Percentiles rank a stretch among this genome's conserved stretches.
Conservation (phyloP, 371 early-diverging fungal genomes). For the Dipsacomyces acuminosporus region DNA sequence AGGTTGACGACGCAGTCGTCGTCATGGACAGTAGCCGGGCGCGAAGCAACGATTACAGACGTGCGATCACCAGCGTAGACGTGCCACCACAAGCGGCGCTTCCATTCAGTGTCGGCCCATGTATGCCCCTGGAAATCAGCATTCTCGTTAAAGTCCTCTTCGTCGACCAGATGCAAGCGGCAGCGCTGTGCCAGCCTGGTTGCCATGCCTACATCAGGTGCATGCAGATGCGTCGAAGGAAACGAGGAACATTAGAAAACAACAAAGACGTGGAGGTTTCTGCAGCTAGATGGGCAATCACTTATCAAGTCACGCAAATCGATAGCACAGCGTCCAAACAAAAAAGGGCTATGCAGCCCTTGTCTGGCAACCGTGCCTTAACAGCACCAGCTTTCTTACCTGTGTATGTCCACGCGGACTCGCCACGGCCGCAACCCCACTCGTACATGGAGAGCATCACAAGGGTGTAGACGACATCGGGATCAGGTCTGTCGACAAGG, state of each 20-base stretch:
- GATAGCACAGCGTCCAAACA: too few species aligned
- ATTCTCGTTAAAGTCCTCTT: conserved; percentile 44
- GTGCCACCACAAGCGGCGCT: conserved; percentile 47
- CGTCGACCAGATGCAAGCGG: conserved; percentile 47
- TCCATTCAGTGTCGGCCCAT: conserved; percentile 41
- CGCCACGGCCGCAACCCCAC: conserved; percentile 47
- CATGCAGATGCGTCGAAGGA: too few species aligned
- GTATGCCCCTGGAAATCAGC: conserved; percentile 18
- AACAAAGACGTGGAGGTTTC: too few species aligned
- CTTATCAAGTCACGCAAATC: too few species aligned
- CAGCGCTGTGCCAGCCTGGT: conserved; percentile 45
- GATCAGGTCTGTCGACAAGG: conserved; percentile 41
- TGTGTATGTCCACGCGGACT: conserved; percentile 46
- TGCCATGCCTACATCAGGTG: conserved; percentile 42
- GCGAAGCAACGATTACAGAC: conserved; percentile 45
- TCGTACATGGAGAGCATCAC: conserved; percentile 43
- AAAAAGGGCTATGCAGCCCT: too few species aligned
- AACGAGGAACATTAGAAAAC: too few species aligned
- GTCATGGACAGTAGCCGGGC: conserved; percentile 48
- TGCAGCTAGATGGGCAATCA: too few species aligned
- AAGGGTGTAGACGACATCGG: conserved; percentile 38
- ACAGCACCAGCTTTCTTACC: too few species aligned
- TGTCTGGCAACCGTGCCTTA: too few species aligned
- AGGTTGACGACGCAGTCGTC: conserved; percentile 47
- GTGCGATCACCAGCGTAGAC: conserved; percentile 44